phyloP scores from a whole-genome alignment of 305 asterid species.

The Nicotiana rustica region DNA sequence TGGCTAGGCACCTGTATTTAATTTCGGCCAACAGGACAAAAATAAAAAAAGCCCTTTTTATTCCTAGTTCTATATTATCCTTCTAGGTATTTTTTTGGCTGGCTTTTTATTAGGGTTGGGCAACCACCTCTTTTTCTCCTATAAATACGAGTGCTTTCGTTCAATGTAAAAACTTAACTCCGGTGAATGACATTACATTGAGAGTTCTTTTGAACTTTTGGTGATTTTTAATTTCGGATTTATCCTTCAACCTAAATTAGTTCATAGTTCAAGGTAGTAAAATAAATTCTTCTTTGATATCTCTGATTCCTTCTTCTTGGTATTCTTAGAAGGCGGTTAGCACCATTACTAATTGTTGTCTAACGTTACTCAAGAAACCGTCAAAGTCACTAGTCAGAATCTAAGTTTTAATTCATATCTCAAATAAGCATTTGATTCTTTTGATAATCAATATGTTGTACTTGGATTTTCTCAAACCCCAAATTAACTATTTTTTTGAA shows the following conservation, averaged over 20 bases:
- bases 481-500: no score
- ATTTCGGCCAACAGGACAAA: no score
- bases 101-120: neutral
- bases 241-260: slow-evolving; percentile 15
- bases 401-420: no score
- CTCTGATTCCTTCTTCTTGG: neutral
- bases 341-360: no score
- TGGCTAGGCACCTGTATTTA: no score
- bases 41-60: neutral
- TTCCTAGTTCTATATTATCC: neutral
- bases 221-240: neutral
- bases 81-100: neutral
- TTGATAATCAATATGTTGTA: no score
- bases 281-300: neutral
- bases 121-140: neutral
- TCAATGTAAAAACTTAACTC: neutral
- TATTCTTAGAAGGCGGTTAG: no score
- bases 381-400: no score
- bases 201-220: neutral
- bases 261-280: neutral
- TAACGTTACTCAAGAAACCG: no score
- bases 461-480: no score
- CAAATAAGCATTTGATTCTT: no score
- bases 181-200: neutral
- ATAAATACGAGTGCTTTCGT: neutral